Conservation (phyloP, 2,329 filamentous ascomycete genomes). For the Calonectria henricotiae region DNA sequence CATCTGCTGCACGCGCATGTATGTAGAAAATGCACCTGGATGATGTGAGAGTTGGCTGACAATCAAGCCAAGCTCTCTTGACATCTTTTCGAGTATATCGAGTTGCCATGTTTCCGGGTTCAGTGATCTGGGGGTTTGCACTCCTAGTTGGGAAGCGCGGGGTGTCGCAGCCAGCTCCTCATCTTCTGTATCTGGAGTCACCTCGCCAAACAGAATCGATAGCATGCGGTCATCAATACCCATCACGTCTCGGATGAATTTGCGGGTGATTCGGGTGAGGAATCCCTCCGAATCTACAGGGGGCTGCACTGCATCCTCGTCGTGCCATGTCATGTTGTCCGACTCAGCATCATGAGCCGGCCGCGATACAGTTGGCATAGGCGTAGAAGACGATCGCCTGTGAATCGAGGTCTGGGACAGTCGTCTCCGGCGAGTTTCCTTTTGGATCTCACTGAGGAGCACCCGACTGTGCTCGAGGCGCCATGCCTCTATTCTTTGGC, state of each 20-base stretch:
- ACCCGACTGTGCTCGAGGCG: conserved; percentile 90
- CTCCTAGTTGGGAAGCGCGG: conserved; percentile 59
- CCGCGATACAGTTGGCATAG: conserved; percentile 51
- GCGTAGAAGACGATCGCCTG: conserved; percentile 52
- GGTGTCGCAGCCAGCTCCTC: conserved; percentile 67
- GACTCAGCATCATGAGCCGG: conserved; percentile 54
- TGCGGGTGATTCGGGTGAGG: conserved; percentile 86
- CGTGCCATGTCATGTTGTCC: conserved; percentile 69
- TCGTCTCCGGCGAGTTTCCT: conserved; percentile 81
- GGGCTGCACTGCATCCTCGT: conserved; percentile 65
- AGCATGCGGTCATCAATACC: conserved; percentile 91
- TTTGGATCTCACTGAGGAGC: conserved; percentile 90
- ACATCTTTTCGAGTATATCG: conserved; percentile 86
- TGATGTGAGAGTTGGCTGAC: conserved; percentile 86
- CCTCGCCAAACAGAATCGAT: conserved; percentile 89
- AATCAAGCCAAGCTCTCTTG: conserved; percentile 87
- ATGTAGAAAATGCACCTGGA: conserved; percentile 90
- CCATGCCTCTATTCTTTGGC: conserved; percentile 91
- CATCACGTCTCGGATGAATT: conserved; percentile 90
- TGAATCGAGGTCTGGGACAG: conserved; percentile 71
- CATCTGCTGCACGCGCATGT: conserved; percentile 76
- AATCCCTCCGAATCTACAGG: conserved; percentile 76
- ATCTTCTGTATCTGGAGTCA: conserved; percentile 71
- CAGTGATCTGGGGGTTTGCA: conserved; percentile 54
- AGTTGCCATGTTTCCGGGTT: conserved; percentile 77